Base-by-base conservation (phyloP, 2,329 filamentous ascomycete species). In the Neofusicoccum ribis region DNA sequence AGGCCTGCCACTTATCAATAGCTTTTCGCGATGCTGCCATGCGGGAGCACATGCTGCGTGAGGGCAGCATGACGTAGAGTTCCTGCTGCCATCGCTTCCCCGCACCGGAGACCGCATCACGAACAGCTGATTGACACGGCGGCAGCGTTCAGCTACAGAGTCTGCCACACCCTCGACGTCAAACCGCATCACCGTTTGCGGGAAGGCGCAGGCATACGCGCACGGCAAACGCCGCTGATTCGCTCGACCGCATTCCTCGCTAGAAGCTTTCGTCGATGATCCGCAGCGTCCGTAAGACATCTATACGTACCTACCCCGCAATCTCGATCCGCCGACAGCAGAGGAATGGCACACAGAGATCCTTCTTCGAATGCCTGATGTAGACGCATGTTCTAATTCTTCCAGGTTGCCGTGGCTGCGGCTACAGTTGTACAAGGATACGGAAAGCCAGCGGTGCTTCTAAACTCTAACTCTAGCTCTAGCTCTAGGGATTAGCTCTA, bases 111-210 rank as follows among this genome's bases (percentile, higher is more conserved):
- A 9, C 15, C 23, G 14, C 59, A 34, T 60, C 41, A 47, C 41
- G n/a, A 12, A 36, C 56, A 49, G 54, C 27, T 44, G 39, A 46
- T 12, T 17, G 11, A 39, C 15, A 34, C 14, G 39, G 54, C 4
- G 34, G 15, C 9, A n/a, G 23, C 14, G 3, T 9, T 51, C 49
- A 51, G 54, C 23, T 12, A 23, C 31, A 15, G 20, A 15, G 41
- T 23, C 27, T 17, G 39, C 39, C 39, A 27, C 54, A 59, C 31
- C 47, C 23, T 12, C 46, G 59, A 62, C 59, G 59, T 62, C 59
- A 62, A 62, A 41, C 34, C 43, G 59, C 59, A 47, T 60, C 56
- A 37, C 44, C 43, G 56, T 60, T 60, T 60, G 56, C 56, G 31
- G 41, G 41, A 47, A 23, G 50, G 34, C 50, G 50, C 50, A 41